phyloP scores from a whole-genome alignment of 768 basidiomycete genomes.

The Leccinum variicolor region DNA sequence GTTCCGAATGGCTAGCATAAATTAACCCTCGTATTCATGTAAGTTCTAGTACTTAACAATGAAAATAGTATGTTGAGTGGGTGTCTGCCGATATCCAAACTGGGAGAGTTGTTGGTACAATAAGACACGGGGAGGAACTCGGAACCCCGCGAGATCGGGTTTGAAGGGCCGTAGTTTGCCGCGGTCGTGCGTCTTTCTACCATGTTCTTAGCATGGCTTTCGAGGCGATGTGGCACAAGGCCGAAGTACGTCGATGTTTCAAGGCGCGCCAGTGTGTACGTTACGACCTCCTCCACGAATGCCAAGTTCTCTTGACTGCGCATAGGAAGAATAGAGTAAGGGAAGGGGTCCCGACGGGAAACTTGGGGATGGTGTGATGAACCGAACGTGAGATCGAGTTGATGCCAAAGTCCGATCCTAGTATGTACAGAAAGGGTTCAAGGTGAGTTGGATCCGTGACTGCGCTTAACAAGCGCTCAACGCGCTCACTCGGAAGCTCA shows the following conservation, averaged over 20 bases:
- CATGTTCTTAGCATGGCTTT: background rate
- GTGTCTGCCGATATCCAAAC: too few species aligned
- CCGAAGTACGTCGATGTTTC: background rate
- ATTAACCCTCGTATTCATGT: too few species aligned
- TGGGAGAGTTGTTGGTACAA: too few species aligned
- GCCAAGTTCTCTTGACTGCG: background rate
- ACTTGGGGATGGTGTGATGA: background rate
- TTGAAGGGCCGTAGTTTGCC: too few species aligned
- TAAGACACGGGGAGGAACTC: too few species aligned
- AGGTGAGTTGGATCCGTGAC: background rate
- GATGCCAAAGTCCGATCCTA: background rate
- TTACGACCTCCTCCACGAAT: background rate
- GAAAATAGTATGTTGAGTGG: too few species aligned
- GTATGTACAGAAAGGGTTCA: background rate
- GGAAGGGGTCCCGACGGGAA: background rate
- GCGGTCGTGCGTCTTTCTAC: too few species aligned
- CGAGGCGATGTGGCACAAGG: background rate
- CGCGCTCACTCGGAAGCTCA: background rate
- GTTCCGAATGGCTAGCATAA: background rate
- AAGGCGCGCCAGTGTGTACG: background rate
- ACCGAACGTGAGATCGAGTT: background rate
- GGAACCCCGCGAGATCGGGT: too few species aligned
- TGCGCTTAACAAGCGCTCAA: background rate
- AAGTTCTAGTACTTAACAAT: too few species aligned
- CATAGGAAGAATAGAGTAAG: background rate